Conservation (phyloP, 2,329 filamentous ascomycete genomes). For the Trichoderma breve region DNA sequence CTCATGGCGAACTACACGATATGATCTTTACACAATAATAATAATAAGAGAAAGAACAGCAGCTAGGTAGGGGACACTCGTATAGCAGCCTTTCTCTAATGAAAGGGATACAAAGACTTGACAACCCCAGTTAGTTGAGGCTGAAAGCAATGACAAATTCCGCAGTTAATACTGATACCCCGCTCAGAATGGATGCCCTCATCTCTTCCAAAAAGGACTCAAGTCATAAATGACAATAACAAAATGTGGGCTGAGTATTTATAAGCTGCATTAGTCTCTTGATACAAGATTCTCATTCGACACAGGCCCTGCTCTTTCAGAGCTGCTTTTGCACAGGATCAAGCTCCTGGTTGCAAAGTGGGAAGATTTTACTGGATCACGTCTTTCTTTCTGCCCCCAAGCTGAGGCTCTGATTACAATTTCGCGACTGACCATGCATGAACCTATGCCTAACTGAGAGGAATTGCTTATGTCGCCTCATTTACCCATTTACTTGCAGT, state of each 20-base stretch:
- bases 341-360: background rate
- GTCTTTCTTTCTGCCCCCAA: background rate
- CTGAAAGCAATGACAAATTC: background rate
- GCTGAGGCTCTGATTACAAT: background rate
- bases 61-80: background rate
- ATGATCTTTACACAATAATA: background rate
- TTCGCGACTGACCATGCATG: background rate
- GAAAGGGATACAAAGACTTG: background rate
- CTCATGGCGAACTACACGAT: background rate
- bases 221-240: conserved; percentile 1
- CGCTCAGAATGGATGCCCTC: background rate
- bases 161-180: background rate
- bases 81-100: background rate
- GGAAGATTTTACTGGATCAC: background rate
- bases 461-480: background rate
- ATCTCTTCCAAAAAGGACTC: background rate
- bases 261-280: background rate
- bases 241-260: conserved; percentile 4
- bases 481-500: background rate
- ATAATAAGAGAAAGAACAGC: background rate
- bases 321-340: background rate
- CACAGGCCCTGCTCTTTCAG: background rate
- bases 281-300: background rate
- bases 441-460: background rate
- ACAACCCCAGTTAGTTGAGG: background rate